Evolutionary conservation across 768 basidiomycete species (phyloP), one percentile per base, ranked within the genome.

Genomic region (Pulveroboletus ravenelii): DNA sequence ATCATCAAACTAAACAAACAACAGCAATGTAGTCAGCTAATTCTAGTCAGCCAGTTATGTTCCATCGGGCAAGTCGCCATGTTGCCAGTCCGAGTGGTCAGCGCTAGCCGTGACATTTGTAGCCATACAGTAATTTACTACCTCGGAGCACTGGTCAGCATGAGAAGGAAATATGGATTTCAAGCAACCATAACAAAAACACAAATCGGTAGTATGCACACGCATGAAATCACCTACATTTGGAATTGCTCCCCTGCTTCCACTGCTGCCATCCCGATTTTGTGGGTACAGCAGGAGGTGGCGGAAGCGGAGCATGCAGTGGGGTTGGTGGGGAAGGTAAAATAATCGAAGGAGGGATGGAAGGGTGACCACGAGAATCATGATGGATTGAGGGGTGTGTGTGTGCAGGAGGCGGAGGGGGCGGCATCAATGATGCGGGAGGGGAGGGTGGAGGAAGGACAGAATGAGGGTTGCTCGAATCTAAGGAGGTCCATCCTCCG

Each of bases 401-500:
- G 45, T 47, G 35, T n/a, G 50, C 37, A 10, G 57, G 54, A 25
- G 60, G 58, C 15, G 59, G 61, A 2, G 64, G 59, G 15, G 62
- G 44, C 1, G 54, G 50, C 10, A 39, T 34, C 23, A 41, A 39
- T 6, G 60, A 55, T 12, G 54, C 32, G 5, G 63, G 60, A 46
- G 64, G 52, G n/a, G 42, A 25, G 12, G 52, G 56, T 31, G 59
- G 45, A n/a, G 65, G 59, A 48, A 62, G 62, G 14, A 55, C 45
- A 3, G 62, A 32, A 31, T 66, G 65, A 23, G 67, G 67, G 50
- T 62, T 74, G 18, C 74, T 70, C 3, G 76, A 75, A 52, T 85
- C 86, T 23, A 88, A 71, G 32, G 80, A 79, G 9, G 84, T 80
- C 80, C 82, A 87, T 15, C 87, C 85, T 41, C 75, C 84, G 10